A percentile compares a stretch with the other conserved stretches of the same genome.
phyloP scores from a whole-genome alignment of 192 early-diverging fungal genomes.

The Gorgonomyces haynaldii region DNA sequence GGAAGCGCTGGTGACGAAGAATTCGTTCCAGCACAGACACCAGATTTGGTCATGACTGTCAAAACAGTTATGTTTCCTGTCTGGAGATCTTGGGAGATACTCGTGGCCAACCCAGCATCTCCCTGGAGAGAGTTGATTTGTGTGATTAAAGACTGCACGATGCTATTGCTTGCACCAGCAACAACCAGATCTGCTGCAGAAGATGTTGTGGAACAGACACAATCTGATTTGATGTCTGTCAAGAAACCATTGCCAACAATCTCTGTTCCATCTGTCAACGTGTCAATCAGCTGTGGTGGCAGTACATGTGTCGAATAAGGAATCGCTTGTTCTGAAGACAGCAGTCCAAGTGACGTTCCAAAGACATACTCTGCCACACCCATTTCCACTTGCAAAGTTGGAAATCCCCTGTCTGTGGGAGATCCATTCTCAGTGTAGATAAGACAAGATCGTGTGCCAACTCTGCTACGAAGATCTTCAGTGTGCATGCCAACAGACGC shows the following conservation, averaged over 20 bases:
- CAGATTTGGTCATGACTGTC: not conserved
- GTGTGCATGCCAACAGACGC: not conserved
- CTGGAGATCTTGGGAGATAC: not conserved
- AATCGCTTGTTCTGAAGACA: constrained; percentile 3
- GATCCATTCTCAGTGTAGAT: not conserved
- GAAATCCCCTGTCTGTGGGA: constrained; percentile 1
- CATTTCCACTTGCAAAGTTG: not conserved
- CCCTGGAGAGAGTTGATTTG: too few relatives aligned
- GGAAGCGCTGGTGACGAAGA: not conserved
- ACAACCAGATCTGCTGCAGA: not conserved
- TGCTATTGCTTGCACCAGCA: not conserved
- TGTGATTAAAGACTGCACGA: not conserved
- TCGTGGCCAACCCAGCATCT: too few relatives aligned
- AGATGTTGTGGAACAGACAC: not conserved
- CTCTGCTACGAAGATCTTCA: not conserved
- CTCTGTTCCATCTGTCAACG: not conserved
- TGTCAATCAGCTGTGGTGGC: constrained; percentile 7
- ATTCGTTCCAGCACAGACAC: not conserved
- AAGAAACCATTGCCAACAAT: constrained; percentile 1
- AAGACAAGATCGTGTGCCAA: not conserved
- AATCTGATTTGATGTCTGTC: not conserved
- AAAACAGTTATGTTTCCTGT: not conserved
- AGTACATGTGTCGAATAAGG: not conserved
- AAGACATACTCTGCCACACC: constrained; percentile 1
- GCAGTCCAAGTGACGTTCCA: not conserved